These are phyloP conservation scores for Quambalaria eucalypti DNA, from an alignment of 1,284 basidiomycete genomes.

Conservation along the genomic window DNA sequence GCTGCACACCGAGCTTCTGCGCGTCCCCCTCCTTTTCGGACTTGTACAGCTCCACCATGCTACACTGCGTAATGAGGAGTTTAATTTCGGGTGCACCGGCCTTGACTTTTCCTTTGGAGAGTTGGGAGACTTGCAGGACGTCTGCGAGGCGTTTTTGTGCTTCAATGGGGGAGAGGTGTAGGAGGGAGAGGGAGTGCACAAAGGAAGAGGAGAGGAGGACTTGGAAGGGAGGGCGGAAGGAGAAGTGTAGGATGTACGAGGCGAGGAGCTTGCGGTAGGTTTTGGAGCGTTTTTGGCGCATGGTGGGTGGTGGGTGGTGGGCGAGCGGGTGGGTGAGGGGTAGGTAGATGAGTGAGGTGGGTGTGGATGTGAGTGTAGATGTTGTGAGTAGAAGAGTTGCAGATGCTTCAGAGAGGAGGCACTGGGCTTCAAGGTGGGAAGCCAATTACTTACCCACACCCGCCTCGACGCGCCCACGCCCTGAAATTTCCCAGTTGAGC, in stretches of 20 bases:
- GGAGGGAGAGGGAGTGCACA: conserved; percentile 24
- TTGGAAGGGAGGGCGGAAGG: conserved; percentile 42
- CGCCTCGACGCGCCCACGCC: no score
- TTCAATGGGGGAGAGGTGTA: neutral
- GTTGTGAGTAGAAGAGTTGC: no score
- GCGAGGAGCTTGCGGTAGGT: conserved; percentile 39
- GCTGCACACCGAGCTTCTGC: conserved; percentile 60
- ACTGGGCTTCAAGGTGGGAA: no score
- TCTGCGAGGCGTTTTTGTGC: neutral
- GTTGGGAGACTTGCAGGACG: conserved; percentile 17
- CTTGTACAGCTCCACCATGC: conserved; percentile 40
- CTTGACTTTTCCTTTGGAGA: conserved; percentile 11
- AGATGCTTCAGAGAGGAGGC: no score
- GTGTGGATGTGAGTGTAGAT: no score
- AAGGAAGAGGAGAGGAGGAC: conserved; percentile 39
- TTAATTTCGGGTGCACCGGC: conserved; percentile 21
- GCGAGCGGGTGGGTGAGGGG: neutral
- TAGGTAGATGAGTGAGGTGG: no score
- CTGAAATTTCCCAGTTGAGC: no score
- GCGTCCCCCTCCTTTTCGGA: conserved; percentile 2
- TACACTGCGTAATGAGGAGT: conserved; percentile 44
- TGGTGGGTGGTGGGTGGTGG: conserved; percentile 4
- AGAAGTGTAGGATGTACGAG: conserved; percentile 37
- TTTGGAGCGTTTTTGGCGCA: conserved; percentile 44
- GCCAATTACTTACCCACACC: no score